Evolutionary conservation across 202 grass and related monocot genomes (phyloP).

Genomic region (Thinopyrum obtusiflorum): DNA sequence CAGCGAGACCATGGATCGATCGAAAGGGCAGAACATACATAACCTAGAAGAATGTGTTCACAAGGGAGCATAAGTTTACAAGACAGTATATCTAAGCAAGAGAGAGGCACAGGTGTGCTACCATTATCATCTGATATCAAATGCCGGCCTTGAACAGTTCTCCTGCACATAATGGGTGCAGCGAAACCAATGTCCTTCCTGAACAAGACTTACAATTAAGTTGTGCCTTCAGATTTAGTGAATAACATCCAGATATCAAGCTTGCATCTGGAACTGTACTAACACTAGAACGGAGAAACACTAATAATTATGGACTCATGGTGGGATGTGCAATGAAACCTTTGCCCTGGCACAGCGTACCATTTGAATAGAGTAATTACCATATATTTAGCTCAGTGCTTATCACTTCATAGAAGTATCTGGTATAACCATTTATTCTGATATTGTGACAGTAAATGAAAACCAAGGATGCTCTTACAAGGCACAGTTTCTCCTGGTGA

Average conservation of each 20-base stretch:
- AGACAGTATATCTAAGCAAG: background rate
- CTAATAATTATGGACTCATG: background rate
- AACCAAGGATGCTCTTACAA: no score
- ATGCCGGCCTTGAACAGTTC: slow-evolving; percentile 78
- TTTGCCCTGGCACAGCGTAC: background rate
- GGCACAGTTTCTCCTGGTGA: background rate
- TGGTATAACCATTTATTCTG: background rate
- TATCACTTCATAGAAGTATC: background rate
- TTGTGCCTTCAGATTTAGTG: background rate
- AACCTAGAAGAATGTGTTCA: slow-evolving; percentile 54
- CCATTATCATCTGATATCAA: slow-evolving; percentile 93
- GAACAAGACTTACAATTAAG: slow-evolving; percentile 14
- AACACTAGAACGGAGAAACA: background rate
- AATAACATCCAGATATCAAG: background rate
- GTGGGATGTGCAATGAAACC: background rate
- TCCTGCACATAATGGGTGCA: slow-evolving; percentile 54
- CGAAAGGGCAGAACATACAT: slow-evolving; percentile 74
- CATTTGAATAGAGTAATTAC: background rate
- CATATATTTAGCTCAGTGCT: background rate
- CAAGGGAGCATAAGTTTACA: background rate
- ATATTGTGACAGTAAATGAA: background rate
- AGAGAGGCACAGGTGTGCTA: slow-evolving; percentile 15
- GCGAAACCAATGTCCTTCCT: slow-evolving; percentile 74
- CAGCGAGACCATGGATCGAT: slow-evolving; percentile 67
- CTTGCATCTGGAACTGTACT: background rate